Evolutionary conservation across 2,329 filamentous ascomycete species (phyloP).

Genomic region (Aspergillus candidus): DNA sequence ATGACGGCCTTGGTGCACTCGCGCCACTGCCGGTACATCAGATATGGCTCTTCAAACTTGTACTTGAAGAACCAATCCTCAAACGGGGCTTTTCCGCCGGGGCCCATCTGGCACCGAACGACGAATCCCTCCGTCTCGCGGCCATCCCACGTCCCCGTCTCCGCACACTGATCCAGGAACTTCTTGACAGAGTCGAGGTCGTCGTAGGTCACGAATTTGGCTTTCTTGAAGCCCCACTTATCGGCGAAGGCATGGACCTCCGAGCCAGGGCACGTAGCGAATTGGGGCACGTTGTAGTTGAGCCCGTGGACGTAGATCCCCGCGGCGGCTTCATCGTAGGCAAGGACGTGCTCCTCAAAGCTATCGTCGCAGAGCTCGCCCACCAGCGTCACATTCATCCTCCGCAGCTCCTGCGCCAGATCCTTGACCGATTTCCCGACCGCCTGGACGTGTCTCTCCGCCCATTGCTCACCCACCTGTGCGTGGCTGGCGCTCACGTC

Average conservation of each 20-base stretch:
- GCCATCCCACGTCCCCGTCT: slow-evolving; percentile 83
- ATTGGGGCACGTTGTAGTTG: slow-evolving; percentile 90
- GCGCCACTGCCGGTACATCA: slow-evolving; percentile 98
- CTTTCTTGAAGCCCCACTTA: slow-evolving; percentile 89
- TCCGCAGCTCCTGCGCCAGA: slow-evolving; percentile 66
- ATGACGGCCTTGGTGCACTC: slow-evolving; percentile 94
- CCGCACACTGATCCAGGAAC: slow-evolving; percentile 78
- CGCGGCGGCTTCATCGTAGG: slow-evolving; percentile 73
- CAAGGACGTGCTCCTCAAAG: slow-evolving; percentile 95
- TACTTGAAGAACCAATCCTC: slow-evolving; percentile 99
- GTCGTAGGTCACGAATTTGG: slow-evolving; percentile 70
- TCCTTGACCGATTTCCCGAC: slow-evolving; percentile 75
- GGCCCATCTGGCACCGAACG: slow-evolving; percentile 70
- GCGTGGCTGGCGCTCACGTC: slow-evolving; percentile 76
- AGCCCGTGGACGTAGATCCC: slow-evolving; percentile 94
- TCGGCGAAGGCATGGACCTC: slow-evolving; percentile 87
- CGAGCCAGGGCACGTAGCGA: slow-evolving; percentile 74
- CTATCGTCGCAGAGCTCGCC: slow-evolving; percentile 93
- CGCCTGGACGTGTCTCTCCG: slow-evolving; percentile 69
- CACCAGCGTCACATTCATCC: slow-evolving; percentile 86
- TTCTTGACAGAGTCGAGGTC: slow-evolving; percentile 65
- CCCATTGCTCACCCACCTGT: slow-evolving; percentile 70
- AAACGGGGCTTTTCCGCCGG: slow-evolving; percentile 50
- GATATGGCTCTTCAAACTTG: slow-evolving; percentile 97
- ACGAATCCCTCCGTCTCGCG: slow-evolving; percentile 97